Evolutionary conservation across 2,329 filamentous ascomycete genomes (phyloP).

Genomic region (Rhexocercosporidium sp.): DNA sequence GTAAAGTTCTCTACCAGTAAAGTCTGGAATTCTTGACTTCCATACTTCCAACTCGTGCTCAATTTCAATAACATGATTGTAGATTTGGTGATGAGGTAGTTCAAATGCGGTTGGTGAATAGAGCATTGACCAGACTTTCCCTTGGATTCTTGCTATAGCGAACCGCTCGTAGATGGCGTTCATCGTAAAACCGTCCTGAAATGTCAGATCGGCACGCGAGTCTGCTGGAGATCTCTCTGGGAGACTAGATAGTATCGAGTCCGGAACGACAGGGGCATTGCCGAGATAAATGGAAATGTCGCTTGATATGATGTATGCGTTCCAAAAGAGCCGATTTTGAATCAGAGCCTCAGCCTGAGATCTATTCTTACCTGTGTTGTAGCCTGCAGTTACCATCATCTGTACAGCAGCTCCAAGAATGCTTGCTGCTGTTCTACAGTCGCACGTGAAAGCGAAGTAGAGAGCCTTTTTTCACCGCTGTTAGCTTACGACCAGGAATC

Average conservation of each 20-base stretch:
- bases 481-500: not conserved
- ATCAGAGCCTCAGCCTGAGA: not conserved
- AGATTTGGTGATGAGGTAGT: constrained; percentile 4
- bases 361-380: not conserved
- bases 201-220: not conserved
- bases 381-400: constrained; percentile 10
- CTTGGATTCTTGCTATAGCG: not conserved
- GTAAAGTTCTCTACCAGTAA: not conserved
- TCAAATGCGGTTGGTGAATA: not conserved
- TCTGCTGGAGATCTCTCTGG: not conserved
- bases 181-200: not conserved
- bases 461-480: not conserved
- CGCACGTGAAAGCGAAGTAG: not conserved
- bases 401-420: constrained; percentile 7
- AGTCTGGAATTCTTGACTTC: not conserved
- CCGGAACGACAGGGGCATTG: not conserved
- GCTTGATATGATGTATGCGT: constrained; percentile 6
- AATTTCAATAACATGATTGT: not conserved
- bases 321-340: constrained; percentile 4
- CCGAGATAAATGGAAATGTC: constrained; percentile 1
- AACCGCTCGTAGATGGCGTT: constrained; percentile 1
- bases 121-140: constrained; percentile 2
- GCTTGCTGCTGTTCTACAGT: not conserved
- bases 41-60: constrained; percentile 9
- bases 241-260: not conserved